Conservation (phyloP, 257 asterid species). For the Ilex aquifolium region DNA sequence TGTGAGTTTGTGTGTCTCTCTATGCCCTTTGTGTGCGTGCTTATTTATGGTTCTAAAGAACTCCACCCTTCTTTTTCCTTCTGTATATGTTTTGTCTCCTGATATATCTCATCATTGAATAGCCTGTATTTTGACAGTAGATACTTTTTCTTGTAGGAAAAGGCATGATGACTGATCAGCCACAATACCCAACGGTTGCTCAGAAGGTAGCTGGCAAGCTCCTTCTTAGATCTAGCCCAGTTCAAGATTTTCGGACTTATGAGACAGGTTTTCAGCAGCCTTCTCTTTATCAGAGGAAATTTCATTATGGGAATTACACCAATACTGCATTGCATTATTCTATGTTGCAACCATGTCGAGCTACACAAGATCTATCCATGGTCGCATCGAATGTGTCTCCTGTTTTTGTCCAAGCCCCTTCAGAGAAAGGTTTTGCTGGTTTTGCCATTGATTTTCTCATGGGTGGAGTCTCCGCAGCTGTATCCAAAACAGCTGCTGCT, state of each 20-base stretch:
- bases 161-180: slow-evolving; percentile 8
- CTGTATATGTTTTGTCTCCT: no score
- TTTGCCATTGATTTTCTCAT: slow-evolving; percentile 41
- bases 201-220: slow-evolving; percentile 21
- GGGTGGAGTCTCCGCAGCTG: slow-evolving; percentile 55
- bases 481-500: slow-evolving; percentile 51
- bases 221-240: background rate
- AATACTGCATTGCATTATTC: slow-evolving; percentile 11
- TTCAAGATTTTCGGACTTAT: no score
- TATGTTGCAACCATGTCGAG: slow-evolving; percentile 14
- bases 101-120: no score
- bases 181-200: slow-evolving; percentile 20
- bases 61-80: no score
- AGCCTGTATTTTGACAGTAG: no score
- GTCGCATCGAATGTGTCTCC: slow-evolving; percentile 21
- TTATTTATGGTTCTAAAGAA: no score
- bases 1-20: no score
- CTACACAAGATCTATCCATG: slow-evolving; percentile 16
- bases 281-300: no score
- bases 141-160: no score
- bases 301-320: no score
- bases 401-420: slow-evolving; percentile 33
- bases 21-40: no score
- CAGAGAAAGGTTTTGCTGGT: slow-evolving; percentile 28
- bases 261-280: no score